Evolutionary conservation across 2,329 filamentous ascomycete genomes (phyloP).

Genomic region (Sporothrix pallida): DNA sequence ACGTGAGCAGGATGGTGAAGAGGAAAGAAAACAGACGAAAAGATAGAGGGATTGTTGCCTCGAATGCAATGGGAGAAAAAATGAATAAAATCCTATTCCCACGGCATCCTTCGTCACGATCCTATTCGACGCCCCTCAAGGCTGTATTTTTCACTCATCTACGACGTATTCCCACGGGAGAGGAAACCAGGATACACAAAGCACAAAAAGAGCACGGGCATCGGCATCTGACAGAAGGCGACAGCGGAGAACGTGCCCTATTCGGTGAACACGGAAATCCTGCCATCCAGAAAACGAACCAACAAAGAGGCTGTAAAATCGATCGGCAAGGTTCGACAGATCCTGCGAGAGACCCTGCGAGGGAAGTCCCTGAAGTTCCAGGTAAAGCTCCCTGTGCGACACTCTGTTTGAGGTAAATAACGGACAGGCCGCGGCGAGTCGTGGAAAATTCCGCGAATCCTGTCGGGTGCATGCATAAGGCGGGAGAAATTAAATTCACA

Average conservation of each 20-base stretch:
- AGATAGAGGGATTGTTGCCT: neutral
- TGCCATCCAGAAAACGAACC: neutral
- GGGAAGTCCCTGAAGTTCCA: too few relatives aligned
- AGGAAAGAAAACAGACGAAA: neutral
- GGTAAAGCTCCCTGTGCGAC: too few relatives aligned
- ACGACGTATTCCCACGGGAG: too few relatives aligned
- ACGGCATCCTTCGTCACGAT: neutral
- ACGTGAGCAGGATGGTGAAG: too few relatives aligned
- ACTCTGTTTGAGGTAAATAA: too few relatives aligned
- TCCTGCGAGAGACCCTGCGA: neutral
- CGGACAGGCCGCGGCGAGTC: too few relatives aligned
- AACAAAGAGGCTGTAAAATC: neutral
- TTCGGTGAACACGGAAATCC: conserved; percentile 7
- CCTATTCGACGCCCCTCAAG: neutral
- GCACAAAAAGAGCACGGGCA: neutral
- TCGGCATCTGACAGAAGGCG: neutral
- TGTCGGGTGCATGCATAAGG: neutral
- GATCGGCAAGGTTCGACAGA: neutral
- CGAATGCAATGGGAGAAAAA: neutral
- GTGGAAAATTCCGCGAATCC: neutral
- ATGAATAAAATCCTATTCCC: neutral
- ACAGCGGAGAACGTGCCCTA: neutral
- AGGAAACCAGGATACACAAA: too few relatives aligned
- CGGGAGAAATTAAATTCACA: neutral
- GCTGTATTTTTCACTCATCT: neutral